Evolutionary conservation across 768 basidiomycete species (phyloP), one percentile per base, ranked within the genome.

Genomic region (Polyporus arcularius): DNA sequence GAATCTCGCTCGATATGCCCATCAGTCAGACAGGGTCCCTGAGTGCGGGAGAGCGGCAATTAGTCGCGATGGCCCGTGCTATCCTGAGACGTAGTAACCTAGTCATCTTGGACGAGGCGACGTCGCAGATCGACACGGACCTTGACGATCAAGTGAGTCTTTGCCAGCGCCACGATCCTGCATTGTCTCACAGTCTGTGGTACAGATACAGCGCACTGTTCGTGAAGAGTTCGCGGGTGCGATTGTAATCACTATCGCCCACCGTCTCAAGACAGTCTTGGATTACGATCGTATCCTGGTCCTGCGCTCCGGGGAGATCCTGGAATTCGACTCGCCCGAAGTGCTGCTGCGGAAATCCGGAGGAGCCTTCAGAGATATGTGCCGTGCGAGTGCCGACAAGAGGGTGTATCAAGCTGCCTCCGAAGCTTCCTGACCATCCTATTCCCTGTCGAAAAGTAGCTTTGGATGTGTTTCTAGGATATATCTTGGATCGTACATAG

Each of bases 201-300:
- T 9, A 1, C 45, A 89, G 83, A 88, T 93, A 55, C 90, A 92
- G 71, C 75, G 75, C 40, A 91, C 89, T 0, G 86, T 92, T 38
- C 81, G 88, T 31, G 85, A 89, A 67, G 89, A 91, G 71, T 82
- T 94, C 54, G 72, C 79, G 1, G 80, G 82, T 11, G 83, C 88
- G 0, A 87, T 92, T 18, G 86, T 94, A 18, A 82, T 95, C 40
- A 92, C 90, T 9, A 93, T 94, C 58, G 93, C 93, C 4, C 92
- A 93, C 75, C 78, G 89, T 14, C 76, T 92, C 21, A 85, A 85
- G 69, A 92, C 90, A 0, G 84, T 92, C 57, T 85, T 92, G 62
- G 86, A 92, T 71, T 85, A 91, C 72, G 85, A 87, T 74, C 78
- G 86, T 14, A 78, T 94, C 66, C 74, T 92, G 65, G 88, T 93